Percentiles rank a stretch among this genome's conserved stretches.
Evolutionary conservation across 345 rosid species (phyloP).

Genomic region (Murraya paniculata): DNA sequence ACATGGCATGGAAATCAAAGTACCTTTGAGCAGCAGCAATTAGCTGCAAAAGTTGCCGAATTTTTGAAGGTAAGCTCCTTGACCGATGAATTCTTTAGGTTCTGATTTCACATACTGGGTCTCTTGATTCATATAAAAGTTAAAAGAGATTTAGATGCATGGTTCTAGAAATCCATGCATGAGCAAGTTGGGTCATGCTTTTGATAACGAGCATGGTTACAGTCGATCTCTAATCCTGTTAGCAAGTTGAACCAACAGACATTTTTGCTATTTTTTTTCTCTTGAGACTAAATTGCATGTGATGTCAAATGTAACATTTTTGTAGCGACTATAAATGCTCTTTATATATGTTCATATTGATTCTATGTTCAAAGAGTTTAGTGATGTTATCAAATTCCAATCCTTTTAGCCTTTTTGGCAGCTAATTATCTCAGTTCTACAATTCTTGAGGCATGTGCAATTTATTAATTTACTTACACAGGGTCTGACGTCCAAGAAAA

Average conservation of each 20-base stretch:
- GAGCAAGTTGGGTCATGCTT: not conserved
- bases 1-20: constrained; percentile 97
- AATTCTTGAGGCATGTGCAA: not conserved
- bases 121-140: not conserved
- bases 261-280: not conserved
- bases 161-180: not conserved
- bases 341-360: not conserved
- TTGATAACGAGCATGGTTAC: not conserved
- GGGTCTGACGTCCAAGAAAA: not conserved
- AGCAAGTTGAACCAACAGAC: not conserved
- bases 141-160: not conserved
- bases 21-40: constrained; percentile 84
- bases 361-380: not conserved
- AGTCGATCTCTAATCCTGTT: not conserved
- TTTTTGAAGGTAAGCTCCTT: constrained; percentile 68
- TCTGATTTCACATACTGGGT: not conserved
- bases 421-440: not conserved
- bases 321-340: not conserved
- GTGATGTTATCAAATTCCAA: not conserved
- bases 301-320: not conserved
- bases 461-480: not conserved
- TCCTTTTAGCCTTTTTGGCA: not conserved
- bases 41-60: constrained; percentile 81
- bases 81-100: not conserved
- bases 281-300: not conserved